A percentile compares a stretch with the other conserved stretches of the same genome.
Evolutionary conservation across 2,329 filamentous ascomycete species (phyloP).

Genomic region (Fusarium sp.): DNA sequence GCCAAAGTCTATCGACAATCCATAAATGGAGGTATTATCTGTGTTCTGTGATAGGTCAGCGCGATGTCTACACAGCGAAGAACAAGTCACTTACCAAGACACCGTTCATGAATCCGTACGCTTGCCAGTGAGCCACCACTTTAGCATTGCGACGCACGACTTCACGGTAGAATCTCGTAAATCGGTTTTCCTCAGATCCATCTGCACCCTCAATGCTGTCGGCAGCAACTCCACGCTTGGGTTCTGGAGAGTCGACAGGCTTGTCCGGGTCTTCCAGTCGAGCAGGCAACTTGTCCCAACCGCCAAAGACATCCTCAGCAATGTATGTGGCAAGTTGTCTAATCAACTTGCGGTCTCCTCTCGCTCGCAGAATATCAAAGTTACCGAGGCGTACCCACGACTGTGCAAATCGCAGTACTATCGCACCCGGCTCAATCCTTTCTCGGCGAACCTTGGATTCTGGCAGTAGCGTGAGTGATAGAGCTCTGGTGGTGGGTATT

Average conservation of each 20-base stretch:
- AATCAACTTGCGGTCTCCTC: slow-evolving; percentile 81
- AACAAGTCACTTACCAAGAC: slow-evolving; percentile 67
- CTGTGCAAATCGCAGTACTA: slow-evolving; percentile 91
- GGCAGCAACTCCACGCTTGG: slow-evolving; percentile 64
- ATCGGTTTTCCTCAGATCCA: slow-evolving; percentile 83
- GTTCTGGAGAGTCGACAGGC: slow-evolving; percentile 55
- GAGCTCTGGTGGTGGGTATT: slow-evolving; percentile 87
- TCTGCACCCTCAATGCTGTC: slow-evolving; percentile 73
- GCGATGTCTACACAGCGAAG: background rate
- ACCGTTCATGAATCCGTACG: slow-evolving; percentile 99
- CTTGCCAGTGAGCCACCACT: slow-evolving; percentile 94
- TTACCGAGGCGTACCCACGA: slow-evolving; percentile 94
- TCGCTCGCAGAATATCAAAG: slow-evolving; percentile 88
- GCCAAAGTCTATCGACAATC: slow-evolving; percentile 92
- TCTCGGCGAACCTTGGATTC: slow-evolving; percentile 80
- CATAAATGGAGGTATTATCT: slow-evolving; percentile 93
- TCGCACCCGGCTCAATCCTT: slow-evolving; percentile 86
- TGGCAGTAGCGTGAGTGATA: slow-evolving; percentile 83
- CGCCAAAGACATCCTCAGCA: slow-evolving; percentile 86
- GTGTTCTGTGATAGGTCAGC: slow-evolving; percentile 71
- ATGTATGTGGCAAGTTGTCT: slow-evolving; percentile 82
- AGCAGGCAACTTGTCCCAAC: slow-evolving; percentile 85
- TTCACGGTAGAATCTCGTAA: slow-evolving; percentile 86
- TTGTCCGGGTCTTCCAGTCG: slow-evolving; percentile 64
- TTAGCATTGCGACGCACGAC: slow-evolving; percentile 85